A percentile compares a stretch with the other conserved stretches of the same genome.
Evolutionary conservation across 345 rosid species (phyloP).

Genomic region (Eucalyptus brandiana): DNA sequence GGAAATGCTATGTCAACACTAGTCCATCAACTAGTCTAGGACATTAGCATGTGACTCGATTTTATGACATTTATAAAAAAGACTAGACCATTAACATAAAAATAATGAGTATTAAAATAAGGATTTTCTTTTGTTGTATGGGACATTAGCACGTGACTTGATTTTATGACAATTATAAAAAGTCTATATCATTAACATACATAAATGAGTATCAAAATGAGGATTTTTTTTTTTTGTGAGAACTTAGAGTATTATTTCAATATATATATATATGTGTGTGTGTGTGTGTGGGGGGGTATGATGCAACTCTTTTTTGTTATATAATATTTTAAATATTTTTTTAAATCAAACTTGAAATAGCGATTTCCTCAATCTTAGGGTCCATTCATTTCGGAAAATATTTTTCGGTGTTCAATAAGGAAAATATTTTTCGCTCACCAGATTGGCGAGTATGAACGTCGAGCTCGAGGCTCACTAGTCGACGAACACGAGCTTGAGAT

Average conservation of each 20-base stretch:
- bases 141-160: background rate
- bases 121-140: background rate
- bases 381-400: too few species aligned
- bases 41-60: background rate
- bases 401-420: too few species aligned
- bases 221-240: background rate
- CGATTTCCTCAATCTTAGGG: background rate
- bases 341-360: too few species aligned
- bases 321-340: background rate
- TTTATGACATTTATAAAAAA: background rate
- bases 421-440: too few species aligned
- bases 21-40: background rate
- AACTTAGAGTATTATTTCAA: too few species aligned
- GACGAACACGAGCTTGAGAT: too few species aligned
- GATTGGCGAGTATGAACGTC: accelerated
- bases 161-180: background rate
- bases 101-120: background rate
- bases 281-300: background rate
- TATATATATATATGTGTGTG: background rate
- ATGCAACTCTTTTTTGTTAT: background rate
- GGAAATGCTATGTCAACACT: background rate
- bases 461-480: too few species aligned
- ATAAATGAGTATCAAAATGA: background rate
- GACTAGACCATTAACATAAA: background rate
- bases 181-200: background rate